Conservation (phyloP, 2,329 filamentous ascomycete species). For the Monosporascus sp. region DNA sequence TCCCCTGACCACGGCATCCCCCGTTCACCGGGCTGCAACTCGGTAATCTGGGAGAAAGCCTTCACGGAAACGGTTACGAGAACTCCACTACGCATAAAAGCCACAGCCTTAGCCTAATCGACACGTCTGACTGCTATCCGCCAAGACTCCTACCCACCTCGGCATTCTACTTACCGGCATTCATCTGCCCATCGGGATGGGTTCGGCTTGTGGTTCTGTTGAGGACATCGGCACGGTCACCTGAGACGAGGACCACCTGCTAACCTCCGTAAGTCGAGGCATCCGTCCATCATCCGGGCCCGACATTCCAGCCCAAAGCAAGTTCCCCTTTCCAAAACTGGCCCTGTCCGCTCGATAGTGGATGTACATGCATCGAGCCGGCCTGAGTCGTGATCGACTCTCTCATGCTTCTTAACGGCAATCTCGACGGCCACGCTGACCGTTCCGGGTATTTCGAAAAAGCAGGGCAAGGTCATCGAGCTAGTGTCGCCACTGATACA, state of each 20-base stretch:
- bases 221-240: constrained; percentile 2
- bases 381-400: constrained; percentile 6
- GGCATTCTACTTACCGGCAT: constrained; percentile 6
- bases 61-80: constrained; percentile 4
- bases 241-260: constrained; percentile 6
- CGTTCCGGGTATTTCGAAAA: constrained; percentile 5
- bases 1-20: constrained; percentile 6
- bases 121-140: constrained; percentile 7
- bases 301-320: neutral
- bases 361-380: constrained; percentile 3
- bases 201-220: constrained; percentile 1
- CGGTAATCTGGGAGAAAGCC: constrained; percentile 3
- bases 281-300: neutral
- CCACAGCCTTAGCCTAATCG: constrained; percentile 5
- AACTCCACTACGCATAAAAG: constrained; percentile 5
- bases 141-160: neutral
- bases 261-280: constrained; percentile 6
- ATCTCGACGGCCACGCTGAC: constrained; percentile 1
- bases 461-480: constrained; percentile 2
- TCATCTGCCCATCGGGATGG: constrained; percentile 6
- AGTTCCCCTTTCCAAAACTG: neutral
- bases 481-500: constrained; percentile 2
- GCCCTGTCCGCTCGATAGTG: neutral
- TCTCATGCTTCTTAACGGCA: constrained; percentile 3
- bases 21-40: constrained; percentile 2